Conservation (phyloP, 1,139 yeast genomes). For the Zygosaccharomyces sapae region DNA sequence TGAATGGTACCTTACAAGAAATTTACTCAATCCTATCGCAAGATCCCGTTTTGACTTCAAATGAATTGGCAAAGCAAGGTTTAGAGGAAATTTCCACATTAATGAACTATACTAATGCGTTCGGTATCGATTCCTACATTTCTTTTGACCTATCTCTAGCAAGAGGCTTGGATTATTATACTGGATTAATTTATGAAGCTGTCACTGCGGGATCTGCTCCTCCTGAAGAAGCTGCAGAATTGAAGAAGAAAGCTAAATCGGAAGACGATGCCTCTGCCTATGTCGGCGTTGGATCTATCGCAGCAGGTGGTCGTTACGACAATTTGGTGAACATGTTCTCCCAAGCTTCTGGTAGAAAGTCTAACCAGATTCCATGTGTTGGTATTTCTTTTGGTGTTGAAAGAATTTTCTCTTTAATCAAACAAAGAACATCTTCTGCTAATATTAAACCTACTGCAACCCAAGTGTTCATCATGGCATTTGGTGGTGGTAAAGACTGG, state of each 20-base stretch:
- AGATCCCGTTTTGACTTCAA: conserved; percentile 55
- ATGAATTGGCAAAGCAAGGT: conserved; percentile 75
- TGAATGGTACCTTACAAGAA: conserved; percentile 74
- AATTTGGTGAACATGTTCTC: conserved; percentile 95
- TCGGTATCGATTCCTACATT: conserved; percentile 57
- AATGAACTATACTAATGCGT: conserved; percentile 76
- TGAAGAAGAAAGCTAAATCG: conserved; percentile 51
- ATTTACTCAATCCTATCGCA: conserved; percentile 53
- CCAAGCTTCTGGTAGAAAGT: conserved; percentile 68
- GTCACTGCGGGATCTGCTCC: conserved; percentile 95
- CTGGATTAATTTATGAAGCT: conserved; percentile 94
- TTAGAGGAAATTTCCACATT: conserved; percentile 71
- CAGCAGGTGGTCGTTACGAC: conserved; percentile 98
- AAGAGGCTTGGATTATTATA: conserved; percentile 94
- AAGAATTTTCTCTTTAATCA: conserved; percentile 83
- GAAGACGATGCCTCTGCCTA: conserved; percentile 89
- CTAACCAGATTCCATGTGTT: conserved; percentile 86
- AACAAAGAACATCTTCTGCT: conserved; percentile 60
- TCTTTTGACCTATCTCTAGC: conserved; percentile 93
- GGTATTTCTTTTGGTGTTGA: conserved; percentile 97
- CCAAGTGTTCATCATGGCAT: conserved; percentile 93
- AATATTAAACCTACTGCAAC: conserved; percentile 77
- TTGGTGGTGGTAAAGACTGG: conserved; percentile 98
- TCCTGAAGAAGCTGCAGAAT: conserved; percentile 68
- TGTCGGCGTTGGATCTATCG: conserved; percentile 97